A percentile compares a stretch with the other conserved stretches of the same genome.
These are phyloP conservation scores for Hypoxylon fuscum DNA, from an alignment of 495 filamentous ascomycete genomes.

Conservation along the genomic window DNA sequence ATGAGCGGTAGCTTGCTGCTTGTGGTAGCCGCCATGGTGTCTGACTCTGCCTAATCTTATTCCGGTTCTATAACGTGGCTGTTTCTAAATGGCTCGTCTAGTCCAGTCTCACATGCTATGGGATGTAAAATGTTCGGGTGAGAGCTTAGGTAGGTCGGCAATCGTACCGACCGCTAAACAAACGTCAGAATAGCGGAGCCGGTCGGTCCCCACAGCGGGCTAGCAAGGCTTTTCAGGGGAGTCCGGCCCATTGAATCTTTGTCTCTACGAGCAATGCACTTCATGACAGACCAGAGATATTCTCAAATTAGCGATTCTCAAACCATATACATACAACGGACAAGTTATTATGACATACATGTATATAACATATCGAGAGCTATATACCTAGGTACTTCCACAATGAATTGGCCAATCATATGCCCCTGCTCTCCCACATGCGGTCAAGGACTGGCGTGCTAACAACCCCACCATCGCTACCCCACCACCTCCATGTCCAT, in stretches of 20 bases:
- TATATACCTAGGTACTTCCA: no score
- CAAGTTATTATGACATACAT: no score
- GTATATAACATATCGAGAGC: no score
- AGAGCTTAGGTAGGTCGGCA: constrained; percentile 10
- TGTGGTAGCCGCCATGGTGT: constrained; percentile 49
- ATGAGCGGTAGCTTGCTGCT: constrained; percentile 62
- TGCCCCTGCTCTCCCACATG: constrained; percentile 31
- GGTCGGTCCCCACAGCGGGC: constrained; percentile 28
- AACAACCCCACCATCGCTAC: constrained; percentile 16
- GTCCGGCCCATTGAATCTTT: no score
- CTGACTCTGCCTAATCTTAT: neutral
- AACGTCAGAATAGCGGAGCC: constrained; percentile 39
- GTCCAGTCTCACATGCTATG: neutral
- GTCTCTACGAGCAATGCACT: no score
- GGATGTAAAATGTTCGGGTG: neutral
- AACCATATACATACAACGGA: no score
- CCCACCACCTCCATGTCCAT: no score
- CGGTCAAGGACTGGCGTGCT: constrained; percentile 8
- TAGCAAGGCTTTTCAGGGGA: neutral
- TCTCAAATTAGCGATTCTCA: no score
- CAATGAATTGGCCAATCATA: constrained; percentile 13
- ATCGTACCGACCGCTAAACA: constrained; percentile 18
- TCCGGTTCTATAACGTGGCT: neutral
- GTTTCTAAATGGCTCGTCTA: neutral
- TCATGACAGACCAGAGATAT: no score